Evolutionary conservation across 1,284 basidiomycete species (phyloP), one percentile per base, ranked within the genome.

Genomic region (Cystobasidium pallidum): DNA sequence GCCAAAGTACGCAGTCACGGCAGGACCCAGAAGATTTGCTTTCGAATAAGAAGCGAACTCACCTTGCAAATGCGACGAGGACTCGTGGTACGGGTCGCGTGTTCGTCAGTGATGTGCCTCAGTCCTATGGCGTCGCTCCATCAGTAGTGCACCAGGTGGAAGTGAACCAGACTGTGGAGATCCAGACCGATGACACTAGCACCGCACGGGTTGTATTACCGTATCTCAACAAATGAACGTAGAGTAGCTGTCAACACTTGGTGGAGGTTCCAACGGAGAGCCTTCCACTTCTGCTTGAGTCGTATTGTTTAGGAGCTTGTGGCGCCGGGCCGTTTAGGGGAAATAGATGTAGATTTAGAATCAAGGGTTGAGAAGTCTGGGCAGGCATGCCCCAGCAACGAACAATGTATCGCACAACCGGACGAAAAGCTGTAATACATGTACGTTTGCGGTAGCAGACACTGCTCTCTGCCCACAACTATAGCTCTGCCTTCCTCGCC

Each of bases 121-220:
- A 36, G 6, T 43, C 58, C 4, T 45, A 61, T 26, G 58, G 58
- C n/a, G 28, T 70, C 21, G 55, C 57, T 57, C 67, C 67, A n/a
- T 70, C 67, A 8, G 28, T 70, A 19, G 58, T 62, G 21, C 67
- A 70, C 54, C 67, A 70, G 30, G 57, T 70, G 19, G 45, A 61
- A 17, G 57, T 70, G 28, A 41, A 28, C 10, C 67, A 70, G 21
- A 51, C 47, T 21, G 54, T 67, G 19, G 66, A 43, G 24, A 47
- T 55, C 3, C 30, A 41, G 19, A 43, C 54, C 7, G 66, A 67
- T 30, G 54, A 45, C n/a, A 55, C 66, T 11, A 66, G 64, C 26
- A 36, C 55, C 34, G 51, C 34, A n/a, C 19, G 24, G 4, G 34
- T 26, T 10, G 15, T 24, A 3, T 19, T 63, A 10, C 39, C 52